Base-by-base conservation (phyloP, 2,329 filamentous ascomycete genomes). In the Dactylellina cionopaga region DNA sequence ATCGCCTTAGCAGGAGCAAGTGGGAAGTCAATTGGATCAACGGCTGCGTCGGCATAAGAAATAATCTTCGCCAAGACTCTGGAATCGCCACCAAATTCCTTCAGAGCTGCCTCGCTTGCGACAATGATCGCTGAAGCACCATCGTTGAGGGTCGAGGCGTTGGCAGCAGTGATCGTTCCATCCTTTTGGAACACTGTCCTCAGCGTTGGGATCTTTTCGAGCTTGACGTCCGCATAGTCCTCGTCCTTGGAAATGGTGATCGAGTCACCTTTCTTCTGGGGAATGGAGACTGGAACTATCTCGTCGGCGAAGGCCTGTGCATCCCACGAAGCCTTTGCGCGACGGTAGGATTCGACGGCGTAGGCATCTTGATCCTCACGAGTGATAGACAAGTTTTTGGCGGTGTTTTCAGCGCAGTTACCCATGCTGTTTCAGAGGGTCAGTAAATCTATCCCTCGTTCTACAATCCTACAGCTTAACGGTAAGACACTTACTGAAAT, bases 71-170 rank as follows among this genome's bases (percentile, higher is more conserved):
- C 94, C n/a, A 98, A 84, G 1, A 96, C 92, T 64, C 92, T 86
- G 56, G 90, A 96, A 56, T 86, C 86, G 27, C 86, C 82, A 13
- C 92, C 93, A 77, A 92, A 96, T 80, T 95, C 82, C 77, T 90
- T 88, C 1, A 92, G 93, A 73, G 96, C 84, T 10, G 88, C 89
- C 80, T 89, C 90, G 82, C 87, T 96, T 47, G 88, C 92, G 17
- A 99, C 82, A 0, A 99, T 92, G 25, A 99, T 83, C 1, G 95
- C 95, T 19, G 90, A 94, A 2, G 92, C 95, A 63, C 95, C 95
- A 79, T 99, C 95, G 79, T 96, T 98, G 79, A 99, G 88, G 0
- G 91, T 95, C 1, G 92, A 96, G 25, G 92, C 90, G 82, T 96
- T 99, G 56, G 93, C 95, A 0, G 95, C 95, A 0, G 95, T 99